phyloP scores from a whole-genome alignment of 2,329 filamentous ascomycete genomes.

The Boeremia exigua region DNA sequence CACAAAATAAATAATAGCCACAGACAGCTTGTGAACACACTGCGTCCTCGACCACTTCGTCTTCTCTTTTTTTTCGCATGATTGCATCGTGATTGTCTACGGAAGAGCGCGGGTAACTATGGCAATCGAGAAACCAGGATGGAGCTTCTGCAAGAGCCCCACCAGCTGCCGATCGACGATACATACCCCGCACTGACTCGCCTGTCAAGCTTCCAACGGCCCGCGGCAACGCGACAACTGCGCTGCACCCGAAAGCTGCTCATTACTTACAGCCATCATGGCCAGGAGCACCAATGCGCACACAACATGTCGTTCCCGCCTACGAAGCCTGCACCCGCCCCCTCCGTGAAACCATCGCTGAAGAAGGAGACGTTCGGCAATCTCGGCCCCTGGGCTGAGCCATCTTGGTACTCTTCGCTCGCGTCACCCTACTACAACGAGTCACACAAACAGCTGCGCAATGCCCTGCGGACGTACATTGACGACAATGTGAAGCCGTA shows the following conservation, averaged over 20 bases:
- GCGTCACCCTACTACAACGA: slow-evolving; percentile 68
- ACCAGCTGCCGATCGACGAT: slow-evolving; percentile 7
- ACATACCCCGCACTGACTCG: slow-evolving; percentile 15
- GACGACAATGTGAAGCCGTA: slow-evolving; percentile 64
- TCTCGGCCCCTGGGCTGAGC: slow-evolving; percentile 54
- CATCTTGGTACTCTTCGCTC: slow-evolving; percentile 56
- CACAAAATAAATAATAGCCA: slow-evolving; percentile 24
- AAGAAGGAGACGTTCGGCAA: slow-evolving; percentile 44
- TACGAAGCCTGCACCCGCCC: slow-evolving; percentile 15
- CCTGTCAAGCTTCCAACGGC: slow-evolving; percentile 5
- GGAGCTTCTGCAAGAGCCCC: slow-evolving; percentile 8
- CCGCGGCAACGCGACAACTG: slow-evolving; percentile 14
- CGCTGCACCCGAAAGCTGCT: not conserved
- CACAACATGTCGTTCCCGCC: slow-evolving; percentile 19
- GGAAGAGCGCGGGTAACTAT: slow-evolving; percentile 7
- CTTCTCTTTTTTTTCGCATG: not conserved
- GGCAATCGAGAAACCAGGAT: slow-evolving; percentile 6
- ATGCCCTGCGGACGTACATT: slow-evolving; percentile 64
- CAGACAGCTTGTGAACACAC: slow-evolving; percentile 9
- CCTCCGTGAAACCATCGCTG: slow-evolving; percentile 25
- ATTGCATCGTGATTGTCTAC: not conserved
- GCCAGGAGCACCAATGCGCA: not conserved
- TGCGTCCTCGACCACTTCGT: not conserved
- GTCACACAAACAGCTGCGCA: slow-evolving; percentile 65
- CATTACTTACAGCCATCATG: not conserved